Percentiles rank a stretch among this genome's conserved stretches.
Evolutionary conservation across 352 stramenopile genomes (phyloP).

Genomic region (Phytophthora syringae): DNA sequence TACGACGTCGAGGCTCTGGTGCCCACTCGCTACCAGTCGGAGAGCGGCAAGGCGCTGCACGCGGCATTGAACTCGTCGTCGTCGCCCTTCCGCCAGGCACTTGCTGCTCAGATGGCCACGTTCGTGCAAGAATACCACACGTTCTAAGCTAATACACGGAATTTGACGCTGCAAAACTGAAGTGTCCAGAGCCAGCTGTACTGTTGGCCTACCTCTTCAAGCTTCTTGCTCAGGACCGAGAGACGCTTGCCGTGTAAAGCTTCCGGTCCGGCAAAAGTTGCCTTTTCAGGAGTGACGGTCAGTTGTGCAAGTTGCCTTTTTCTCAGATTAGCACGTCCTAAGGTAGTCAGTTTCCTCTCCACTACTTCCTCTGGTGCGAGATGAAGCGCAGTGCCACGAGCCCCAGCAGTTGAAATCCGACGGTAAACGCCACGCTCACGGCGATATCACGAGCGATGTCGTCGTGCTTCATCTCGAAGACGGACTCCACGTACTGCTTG

Average conservation of each 20-base stretch:
- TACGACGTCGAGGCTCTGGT: constrained; percentile 80
- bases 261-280: too few relatives aligned
- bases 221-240: too few relatives aligned
- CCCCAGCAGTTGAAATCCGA: constrained; percentile 14
- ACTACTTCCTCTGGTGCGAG: constrained; percentile 29
- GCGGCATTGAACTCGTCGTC: constrained; percentile 51
- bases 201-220: too few relatives aligned
- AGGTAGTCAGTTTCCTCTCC: too few relatives aligned
- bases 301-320: too few relatives aligned
- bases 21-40: constrained; percentile 71
- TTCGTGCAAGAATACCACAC: constrained; percentile 83
- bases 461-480: constrained; percentile 22
- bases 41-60: constrained; percentile 74
- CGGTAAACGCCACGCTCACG: constrained; percentile 14
- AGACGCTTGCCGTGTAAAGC: too few relatives aligned
- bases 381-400: constrained; percentile 28
- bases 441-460: constrained; percentile 21
- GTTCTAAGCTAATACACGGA: constrained; percentile 48
- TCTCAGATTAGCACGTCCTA: too few relatives aligned
- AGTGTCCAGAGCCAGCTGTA: too few relatives aligned
- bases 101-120: constrained; percentile 51
- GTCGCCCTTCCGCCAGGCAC: constrained; percentile 68
- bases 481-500: constrained; percentile 19
- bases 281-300: too few relatives aligned
- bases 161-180: neutral